Percentiles rank a stretch among this genome's conserved stretches.
Evolutionary conservation across 306 rosid genomes (phyloP).

Genomic region (Quercus gilva): DNA sequence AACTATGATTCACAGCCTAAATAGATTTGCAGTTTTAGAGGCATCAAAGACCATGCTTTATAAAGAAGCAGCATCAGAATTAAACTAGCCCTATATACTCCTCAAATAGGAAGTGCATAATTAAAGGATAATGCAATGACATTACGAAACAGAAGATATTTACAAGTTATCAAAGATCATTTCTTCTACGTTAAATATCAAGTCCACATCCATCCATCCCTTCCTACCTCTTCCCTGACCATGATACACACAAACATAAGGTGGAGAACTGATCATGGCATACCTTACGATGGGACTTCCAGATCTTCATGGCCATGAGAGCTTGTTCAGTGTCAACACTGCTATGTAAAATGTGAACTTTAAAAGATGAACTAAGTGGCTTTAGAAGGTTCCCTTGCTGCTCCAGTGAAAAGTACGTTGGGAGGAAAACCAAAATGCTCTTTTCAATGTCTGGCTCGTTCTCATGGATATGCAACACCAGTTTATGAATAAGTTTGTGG

Average conservation of each 20-base stretch:
- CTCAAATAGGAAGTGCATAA: neutral
- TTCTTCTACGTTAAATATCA: neutral
- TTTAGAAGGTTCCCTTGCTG: conserved; percentile 75
- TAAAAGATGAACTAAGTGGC: conserved; percentile 63
- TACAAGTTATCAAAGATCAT: neutral
- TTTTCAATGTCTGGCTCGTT: conserved; percentile 78
- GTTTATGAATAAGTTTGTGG: conserved; percentile 64
- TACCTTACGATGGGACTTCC: conserved; percentile 83
- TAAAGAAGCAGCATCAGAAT: conserved; percentile 2
- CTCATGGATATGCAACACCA: conserved; percentile 73
- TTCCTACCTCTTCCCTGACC: neutral
- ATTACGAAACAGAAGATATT: neutral
- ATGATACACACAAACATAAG: neutral
- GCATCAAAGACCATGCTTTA: neutral
- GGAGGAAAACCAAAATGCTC: conserved; percentile 90
- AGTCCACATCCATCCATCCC: neutral
- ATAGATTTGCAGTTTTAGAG: neutral
- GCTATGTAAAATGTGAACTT: conserved; percentile 79
- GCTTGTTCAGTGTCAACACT: conserved; percentile 90
- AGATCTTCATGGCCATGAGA: conserved; percentile 75
- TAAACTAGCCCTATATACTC: neutral
- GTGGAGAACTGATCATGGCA: conserved; percentile 1
- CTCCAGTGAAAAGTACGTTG: conserved; percentile 77
- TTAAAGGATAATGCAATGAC: neutral
- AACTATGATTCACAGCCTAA: neutral